Base-by-base conservation (phyloP, 768 basidiomycete species). In the Daedaleopsis sinensis region DNA sequence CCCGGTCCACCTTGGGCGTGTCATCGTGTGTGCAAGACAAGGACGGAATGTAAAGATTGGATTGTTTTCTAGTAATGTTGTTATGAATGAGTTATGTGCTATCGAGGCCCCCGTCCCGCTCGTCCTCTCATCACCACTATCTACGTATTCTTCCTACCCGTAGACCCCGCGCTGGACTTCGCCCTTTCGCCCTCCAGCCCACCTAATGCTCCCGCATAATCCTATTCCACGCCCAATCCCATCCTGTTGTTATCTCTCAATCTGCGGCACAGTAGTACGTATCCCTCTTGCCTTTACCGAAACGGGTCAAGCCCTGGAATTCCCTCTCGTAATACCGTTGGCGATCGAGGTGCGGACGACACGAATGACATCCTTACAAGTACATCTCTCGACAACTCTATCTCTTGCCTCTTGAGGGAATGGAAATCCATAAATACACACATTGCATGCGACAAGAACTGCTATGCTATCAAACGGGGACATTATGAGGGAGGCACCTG, bases 11-110 rank as follows among this genome's bases (percentile, higher is more conserved):
- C 27, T 49, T 21, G 23, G 47, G 39, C 39, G 39, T 42, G 39
- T 42, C 18, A 18, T 42, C 13, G 39, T 42, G 11, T 42, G 39
- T 42, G 39, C 39, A 42, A 61, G 32, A 39, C 60, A 52, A 56
- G 60, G 60, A 62, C 52, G 61, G 55, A 62, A 62, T 62, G 61
- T 62, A 57, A 62, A 61, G 55, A 51, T 27, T 38, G 61, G 61
- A 62, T 57, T 49, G 62, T 51, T 21, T 39, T 35, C 53, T 63
- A 56, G 52, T 59, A 54, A 56, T 64, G 62, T 64, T 62, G 61
- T 64, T 64, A 59, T 59, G 58, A 59, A 64, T 64, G 62, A 64
- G 62, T 64, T 59, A 64, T 59, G 62, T 64, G 54, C 62, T 63
- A 51, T 54, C 24, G 23, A 55, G 12, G 56, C 43, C 42, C n/a